A percentile compares a stretch with the other conserved stretches of the same genome.
Conservation (phyloP, 306 rosid species). For the Cucumis cinereus region DNA sequence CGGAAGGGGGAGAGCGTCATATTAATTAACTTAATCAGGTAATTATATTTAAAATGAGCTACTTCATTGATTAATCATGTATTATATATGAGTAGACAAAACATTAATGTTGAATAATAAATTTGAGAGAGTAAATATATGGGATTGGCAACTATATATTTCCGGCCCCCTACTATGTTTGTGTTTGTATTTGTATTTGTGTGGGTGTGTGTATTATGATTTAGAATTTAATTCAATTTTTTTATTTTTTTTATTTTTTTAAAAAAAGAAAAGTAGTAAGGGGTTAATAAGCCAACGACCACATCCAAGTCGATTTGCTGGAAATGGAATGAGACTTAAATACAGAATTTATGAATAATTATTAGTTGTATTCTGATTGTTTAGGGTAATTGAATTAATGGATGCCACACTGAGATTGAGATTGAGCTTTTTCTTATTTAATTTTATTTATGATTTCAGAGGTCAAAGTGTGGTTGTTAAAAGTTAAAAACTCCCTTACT, state of each 20-base stretch:
- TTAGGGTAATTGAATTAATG: neutral
- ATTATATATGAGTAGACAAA: constrained; percentile 2
- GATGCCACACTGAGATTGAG: neutral
- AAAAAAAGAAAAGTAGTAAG: too few species aligned
- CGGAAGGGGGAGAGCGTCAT: neutral
- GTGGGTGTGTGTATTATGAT: neutral
- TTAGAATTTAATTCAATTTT: neutral
- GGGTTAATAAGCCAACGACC: neutral
- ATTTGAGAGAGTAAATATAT: neutral
- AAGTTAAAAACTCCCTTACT: too few species aligned
- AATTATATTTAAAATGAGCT: neutral
- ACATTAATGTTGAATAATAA: neutral
- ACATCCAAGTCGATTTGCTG: neutral
- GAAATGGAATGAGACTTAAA: neutral
- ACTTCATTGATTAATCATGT: neutral
- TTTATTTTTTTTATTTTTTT: too few species aligned
- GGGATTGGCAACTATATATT: neutral
- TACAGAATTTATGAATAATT: constrained; percentile 1
- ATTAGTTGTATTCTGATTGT: neutral
- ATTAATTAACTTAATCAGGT: neutral
- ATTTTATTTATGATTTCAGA: neutral
- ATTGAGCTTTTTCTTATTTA: neutral
- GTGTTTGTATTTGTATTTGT: too few species aligned
- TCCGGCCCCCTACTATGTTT: too few species aligned
- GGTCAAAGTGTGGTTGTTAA: neutral